Evolutionary conservation across 768 basidiomycete species (phyloP).

Genomic region (Tubosaeta sp.): DNA sequence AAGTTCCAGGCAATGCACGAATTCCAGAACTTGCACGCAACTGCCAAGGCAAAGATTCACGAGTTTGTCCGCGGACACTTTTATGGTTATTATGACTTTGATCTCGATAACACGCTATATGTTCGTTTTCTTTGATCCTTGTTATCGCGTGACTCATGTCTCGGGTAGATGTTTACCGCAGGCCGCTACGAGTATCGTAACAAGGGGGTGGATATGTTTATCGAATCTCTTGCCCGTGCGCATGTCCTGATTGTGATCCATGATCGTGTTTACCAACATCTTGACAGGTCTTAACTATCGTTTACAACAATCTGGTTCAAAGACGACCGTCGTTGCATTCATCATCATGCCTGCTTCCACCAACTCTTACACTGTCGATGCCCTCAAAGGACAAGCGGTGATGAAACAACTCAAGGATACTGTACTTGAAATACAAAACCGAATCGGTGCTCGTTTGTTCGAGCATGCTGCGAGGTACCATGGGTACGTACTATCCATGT

Average conservation of each 20-base stretch:
- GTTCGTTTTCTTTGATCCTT: constrained; percentile 36
- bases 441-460: constrained; percentile 88
- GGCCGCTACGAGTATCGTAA: constrained; percentile 99
- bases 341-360: constrained; percentile 98
- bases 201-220: constrained; percentile 99
- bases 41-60: constrained; percentile 95
- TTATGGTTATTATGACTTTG: constrained; percentile 96
- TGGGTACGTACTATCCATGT: constrained; percentile 51
- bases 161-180: constrained; percentile 89
- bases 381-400: constrained; percentile 95
- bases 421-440: constrained; percentile 91
- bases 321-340: constrained; percentile 91
- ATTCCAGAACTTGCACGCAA: constrained; percentile 93
- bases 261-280: neutral
- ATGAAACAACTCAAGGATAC: constrained; percentile 96
- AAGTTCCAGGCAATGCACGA: constrained; percentile 99
- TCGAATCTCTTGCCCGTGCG: constrained; percentile 89
- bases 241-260: constrained; percentile 6
- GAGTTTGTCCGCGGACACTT: constrained; percentile 98
- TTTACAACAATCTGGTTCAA: constrained; percentile 59
- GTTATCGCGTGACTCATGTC: constrained; percentile 3
- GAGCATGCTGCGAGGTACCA: constrained; percentile 92
- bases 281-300: constrained; percentile 52
- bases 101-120: constrained; percentile 87
- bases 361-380: constrained; percentile 95